Evolutionary conservation across 768 basidiomycete genomes (phyloP).

Genomic region (Cystobasidium onofrii): DNA sequence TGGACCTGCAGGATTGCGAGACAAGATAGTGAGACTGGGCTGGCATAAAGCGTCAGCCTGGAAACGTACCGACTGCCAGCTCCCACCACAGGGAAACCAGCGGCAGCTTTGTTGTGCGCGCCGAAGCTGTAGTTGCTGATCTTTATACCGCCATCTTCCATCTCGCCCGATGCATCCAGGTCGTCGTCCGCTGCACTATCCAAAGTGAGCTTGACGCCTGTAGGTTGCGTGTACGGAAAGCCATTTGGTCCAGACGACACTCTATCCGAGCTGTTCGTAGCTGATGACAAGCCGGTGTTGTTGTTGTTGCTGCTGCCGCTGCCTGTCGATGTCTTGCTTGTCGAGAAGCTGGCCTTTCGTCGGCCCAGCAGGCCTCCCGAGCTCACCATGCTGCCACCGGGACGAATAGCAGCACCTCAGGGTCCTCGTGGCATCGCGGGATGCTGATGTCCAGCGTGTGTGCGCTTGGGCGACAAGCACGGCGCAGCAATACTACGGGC

Average conservation of each 20-base stretch:
- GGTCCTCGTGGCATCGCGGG: background rate
- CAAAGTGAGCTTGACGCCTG: background rate
- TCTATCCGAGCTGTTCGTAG: background rate
- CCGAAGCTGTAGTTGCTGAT: conserved; percentile 5
- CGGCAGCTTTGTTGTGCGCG: background rate
- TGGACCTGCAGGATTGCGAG: conserved; percentile 9
- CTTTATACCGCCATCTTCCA: background rate
- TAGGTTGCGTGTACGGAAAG: background rate
- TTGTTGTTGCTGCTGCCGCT: conserved; percentile 15
- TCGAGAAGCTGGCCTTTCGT: conserved; percentile 7
- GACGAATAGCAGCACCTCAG: background rate
- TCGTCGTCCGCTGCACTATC: background rate
- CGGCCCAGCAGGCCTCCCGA: conserved; percentile 7
- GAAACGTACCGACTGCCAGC: conserved; percentile 19
- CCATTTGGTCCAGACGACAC: background rate
- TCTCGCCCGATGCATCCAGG: background rate
- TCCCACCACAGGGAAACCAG: conserved; percentile 11
- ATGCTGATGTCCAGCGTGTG: too few relatives aligned
- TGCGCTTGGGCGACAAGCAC: too few relatives aligned
- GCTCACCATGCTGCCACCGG: background rate
- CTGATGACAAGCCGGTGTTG: background rate
- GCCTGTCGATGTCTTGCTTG: background rate
- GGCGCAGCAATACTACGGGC: too few relatives aligned
- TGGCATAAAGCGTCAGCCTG: background rate
- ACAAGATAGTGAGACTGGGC: background rate